Evolutionary conservation across 2,329 filamentous ascomycete species (phyloP).

Genomic region (Escovopsis sp.): DNA sequence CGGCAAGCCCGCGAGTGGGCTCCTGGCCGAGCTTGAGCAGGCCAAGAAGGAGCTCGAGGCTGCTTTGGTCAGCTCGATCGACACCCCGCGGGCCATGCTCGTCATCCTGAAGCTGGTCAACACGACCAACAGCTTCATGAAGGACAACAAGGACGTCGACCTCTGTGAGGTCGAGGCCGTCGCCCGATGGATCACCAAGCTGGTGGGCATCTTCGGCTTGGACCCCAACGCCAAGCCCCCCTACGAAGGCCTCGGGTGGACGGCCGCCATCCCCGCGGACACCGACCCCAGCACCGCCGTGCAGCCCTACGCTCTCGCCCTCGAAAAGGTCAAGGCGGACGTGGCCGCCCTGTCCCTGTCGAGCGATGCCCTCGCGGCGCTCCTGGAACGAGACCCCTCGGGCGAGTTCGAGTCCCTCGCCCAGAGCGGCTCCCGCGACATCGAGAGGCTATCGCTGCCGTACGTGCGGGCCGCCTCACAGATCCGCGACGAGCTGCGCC

Average conservation of each 20-base stretch:
- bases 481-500: constrained; percentile 47
- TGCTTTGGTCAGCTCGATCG: constrained; percentile 71
- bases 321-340: constrained; percentile 31
- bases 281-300: constrained; percentile 32
- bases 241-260: constrained; percentile 44
- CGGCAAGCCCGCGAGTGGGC: constrained; percentile 16
- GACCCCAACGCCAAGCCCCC: constrained; percentile 44
- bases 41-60: constrained; percentile 38
- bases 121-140: constrained; percentile 52
- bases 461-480: constrained; percentile 40
- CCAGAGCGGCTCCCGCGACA: constrained; percentile 31
- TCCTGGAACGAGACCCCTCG: constrained; percentile 30
- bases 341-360: constrained; percentile 33
- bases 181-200: constrained; percentile 67
- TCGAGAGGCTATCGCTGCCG: constrained; percentile 38
- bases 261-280: constrained; percentile 24
- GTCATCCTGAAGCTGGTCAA: constrained; percentile 66
- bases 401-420: constrained; percentile 32
- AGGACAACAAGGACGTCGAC: constrained; percentile 31
- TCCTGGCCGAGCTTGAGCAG: constrained; percentile 31
- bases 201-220: constrained; percentile 74
- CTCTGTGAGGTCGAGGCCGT: constrained; percentile 37
- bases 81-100: constrained; percentile 68
- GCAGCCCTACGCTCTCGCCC: constrained; percentile 31
- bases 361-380: constrained; percentile 26